Base-by-base conservation (phyloP, 495 filamentous ascomycete species). In the Ramalina peruviana region DNA sequence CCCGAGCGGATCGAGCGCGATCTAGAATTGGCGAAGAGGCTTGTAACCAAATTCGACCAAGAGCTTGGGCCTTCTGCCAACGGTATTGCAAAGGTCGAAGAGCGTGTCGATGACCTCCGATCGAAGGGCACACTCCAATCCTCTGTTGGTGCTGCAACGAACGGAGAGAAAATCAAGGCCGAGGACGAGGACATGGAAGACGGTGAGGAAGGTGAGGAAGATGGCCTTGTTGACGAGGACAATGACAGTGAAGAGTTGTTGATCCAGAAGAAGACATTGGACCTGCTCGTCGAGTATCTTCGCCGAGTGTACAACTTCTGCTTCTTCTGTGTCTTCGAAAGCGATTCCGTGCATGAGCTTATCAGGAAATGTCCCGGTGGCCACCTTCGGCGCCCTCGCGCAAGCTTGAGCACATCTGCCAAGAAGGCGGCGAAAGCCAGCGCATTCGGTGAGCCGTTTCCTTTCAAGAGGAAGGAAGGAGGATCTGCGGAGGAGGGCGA, bases 281-380 rank as follows among this genome's bases (percentile, higher is more conserved):
- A 99, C 64, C 68, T 99, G 46, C 74, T 92, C 64, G 90, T 99
- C 36, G 92, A 98, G 64, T 98, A 98, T 62, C 75, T 98, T 45
- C 87, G 92, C 36, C 81, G 92, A 13, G 90, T 96, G 46, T 92
- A 89, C 76, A 94, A 90, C 63, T 96, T 97, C 68, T 98, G 92
- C 71, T 95, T 98, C 71, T 98, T 96, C 71, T 98, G 92, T 65
- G 92, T 98, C 23, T 96, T 96, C 59, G 93, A 96, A 64, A 88
- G 86, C 63, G 92, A 98, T 63, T 96, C 90, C 0, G 81, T 98
- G 36, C 93, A 97, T 60, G 92, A 97, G 63, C 72, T 98, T 43
- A 88, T 83, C 26, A 78, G 93, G 46, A 98, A 98, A 67, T 98
- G 92, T 54, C 88, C 93, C 27, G 92, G 92, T 23, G 92, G 92